phyloP scores from a whole-genome alignment of 2,329 filamentous ascomycete species.

The Aspergillus phoenicis region DNA sequence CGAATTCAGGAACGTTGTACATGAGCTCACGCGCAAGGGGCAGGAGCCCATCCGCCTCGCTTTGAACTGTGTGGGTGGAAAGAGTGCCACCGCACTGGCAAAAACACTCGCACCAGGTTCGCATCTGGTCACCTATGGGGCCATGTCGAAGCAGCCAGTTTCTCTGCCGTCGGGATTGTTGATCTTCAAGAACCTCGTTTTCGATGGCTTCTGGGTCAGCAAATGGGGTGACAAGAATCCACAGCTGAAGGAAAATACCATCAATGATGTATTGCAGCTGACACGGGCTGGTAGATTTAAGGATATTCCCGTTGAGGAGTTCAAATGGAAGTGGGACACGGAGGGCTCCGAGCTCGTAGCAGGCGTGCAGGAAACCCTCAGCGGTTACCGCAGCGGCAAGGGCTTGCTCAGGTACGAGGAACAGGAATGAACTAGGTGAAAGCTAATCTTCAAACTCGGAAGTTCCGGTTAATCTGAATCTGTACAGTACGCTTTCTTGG shows the following conservation, averaged over 20 bases:
- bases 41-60: slow-evolving; percentile 74
- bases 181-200: slow-evolving; percentile 90
- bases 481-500: background rate
- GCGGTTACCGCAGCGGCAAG: slow-evolving; percentile 85
- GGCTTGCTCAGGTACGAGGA: slow-evolving; percentile 80
- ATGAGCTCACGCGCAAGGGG: slow-evolving; percentile 71
- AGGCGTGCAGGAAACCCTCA: slow-evolving; percentile 79
- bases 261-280: slow-evolving; percentile 80
- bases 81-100: slow-evolving; percentile 75
- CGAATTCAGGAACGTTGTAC: slow-evolving; percentile 53
- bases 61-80: slow-evolving; percentile 92
- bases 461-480: background rate
- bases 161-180: slow-evolving; percentile 77
- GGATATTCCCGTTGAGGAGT: slow-evolving; percentile 79
- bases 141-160: slow-evolving; percentile 88
- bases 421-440: slow-evolving; percentile 30
- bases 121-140: slow-evolving; percentile 89
- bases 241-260: slow-evolving; percentile 72
- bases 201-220: slow-evolving; percentile 94
- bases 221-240: slow-evolving; percentile 79
- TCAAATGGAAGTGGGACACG: slow-evolving; percentile 82
- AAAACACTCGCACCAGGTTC: slow-evolving; percentile 70
- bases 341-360: slow-evolving; percentile 67
- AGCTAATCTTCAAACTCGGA: background rate
- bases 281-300: slow-evolving; percentile 75